Conservation (phyloP, 2,329 filamentous ascomycete species). For the Tolypocladium ovalisporum region DNA sequence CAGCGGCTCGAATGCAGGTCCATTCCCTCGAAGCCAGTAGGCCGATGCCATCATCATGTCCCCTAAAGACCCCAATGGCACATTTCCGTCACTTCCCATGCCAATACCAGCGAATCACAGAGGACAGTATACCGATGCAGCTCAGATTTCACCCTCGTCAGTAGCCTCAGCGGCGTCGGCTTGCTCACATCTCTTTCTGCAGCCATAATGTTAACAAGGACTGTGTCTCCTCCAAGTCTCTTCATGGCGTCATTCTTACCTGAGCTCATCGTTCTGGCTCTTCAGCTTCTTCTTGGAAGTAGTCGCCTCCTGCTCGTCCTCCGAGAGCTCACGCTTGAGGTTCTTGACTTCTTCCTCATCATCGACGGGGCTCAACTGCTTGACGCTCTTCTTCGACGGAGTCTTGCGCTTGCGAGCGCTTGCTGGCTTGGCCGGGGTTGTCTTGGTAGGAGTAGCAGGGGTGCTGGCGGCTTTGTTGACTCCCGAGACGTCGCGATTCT, state of each 20-base stretch:
- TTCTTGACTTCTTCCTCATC: slow-evolving; percentile 13
- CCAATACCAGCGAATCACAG: not conserved
- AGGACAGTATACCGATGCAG: not conserved
- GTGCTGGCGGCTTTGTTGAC: slow-evolving; percentile 10
- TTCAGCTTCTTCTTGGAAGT: slow-evolving; percentile 15
- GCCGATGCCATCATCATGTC: not conserved
- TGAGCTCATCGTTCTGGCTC: not conserved
- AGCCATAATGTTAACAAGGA: not conserved
- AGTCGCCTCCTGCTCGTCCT: not conserved
- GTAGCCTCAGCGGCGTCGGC: not conserved
- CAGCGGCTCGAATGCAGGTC: not conserved
- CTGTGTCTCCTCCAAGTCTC: not conserved
- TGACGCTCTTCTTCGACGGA: slow-evolving; percentile 12
- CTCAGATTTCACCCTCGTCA: not conserved
- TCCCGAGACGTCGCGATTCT: slow-evolving; percentile 17
- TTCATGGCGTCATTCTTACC: not conserved
- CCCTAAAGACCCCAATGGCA: not conserved
- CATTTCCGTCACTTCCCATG: not conserved
- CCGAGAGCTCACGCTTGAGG: slow-evolving; percentile 14
- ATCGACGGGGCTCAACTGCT: slow-evolving; percentile 7
- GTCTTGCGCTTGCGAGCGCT: slow-evolving; percentile 17
- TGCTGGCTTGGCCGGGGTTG: slow-evolving; percentile 1
- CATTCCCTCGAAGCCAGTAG: not conserved
- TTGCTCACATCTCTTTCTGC: not conserved
- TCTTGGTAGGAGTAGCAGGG: slow-evolving; percentile 5